phyloP scores from a whole-genome alignment of 305 asterid genomes.

The Salvia sclarea region DNA sequence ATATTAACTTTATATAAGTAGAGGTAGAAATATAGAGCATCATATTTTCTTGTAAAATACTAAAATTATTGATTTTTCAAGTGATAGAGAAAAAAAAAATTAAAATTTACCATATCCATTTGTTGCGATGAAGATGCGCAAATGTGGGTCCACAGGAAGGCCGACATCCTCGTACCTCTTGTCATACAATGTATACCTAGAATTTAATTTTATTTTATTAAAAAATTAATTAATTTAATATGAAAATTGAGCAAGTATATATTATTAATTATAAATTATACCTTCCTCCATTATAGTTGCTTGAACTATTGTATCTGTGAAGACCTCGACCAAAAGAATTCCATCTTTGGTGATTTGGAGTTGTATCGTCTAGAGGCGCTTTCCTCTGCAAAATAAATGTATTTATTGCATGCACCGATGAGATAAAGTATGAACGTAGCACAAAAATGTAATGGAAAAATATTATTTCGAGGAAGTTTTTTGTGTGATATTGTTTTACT shows the following conservation, averaged over 20 bases:
- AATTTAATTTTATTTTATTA: not conserved
- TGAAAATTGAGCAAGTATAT: not conserved
- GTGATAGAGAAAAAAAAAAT: no score
- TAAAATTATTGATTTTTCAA: no score
- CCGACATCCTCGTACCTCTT: constrained; percentile 33
- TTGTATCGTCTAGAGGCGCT: not conserved
- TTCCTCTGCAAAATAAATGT: constrained; percentile 20
- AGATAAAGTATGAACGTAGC: not conserved
- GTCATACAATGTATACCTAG: constrained; percentile 37
- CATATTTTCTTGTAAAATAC: no score
- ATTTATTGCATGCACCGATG: not conserved
- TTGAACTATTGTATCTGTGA: constrained; percentile 17
- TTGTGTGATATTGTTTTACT: no score
- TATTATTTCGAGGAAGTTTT: no score
- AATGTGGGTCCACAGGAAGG: constrained; percentile 38
- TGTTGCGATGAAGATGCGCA: constrained; percentile 32
- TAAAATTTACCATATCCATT: constrained; percentile 18
- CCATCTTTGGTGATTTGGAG: constrained; percentile 14
- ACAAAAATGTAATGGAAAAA: not conserved
- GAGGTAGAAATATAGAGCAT: no score
- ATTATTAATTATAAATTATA: not conserved
- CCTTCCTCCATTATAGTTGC: constrained; percentile 16
- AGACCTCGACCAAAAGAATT: constrained; percentile 4
- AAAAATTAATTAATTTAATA: not conserved
- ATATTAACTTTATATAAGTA: not conserved